Base-by-base conservation (phyloP, 2,329 filamentous ascomycete species). In the Neophaeococcomyces mojaviensis region DNA sequence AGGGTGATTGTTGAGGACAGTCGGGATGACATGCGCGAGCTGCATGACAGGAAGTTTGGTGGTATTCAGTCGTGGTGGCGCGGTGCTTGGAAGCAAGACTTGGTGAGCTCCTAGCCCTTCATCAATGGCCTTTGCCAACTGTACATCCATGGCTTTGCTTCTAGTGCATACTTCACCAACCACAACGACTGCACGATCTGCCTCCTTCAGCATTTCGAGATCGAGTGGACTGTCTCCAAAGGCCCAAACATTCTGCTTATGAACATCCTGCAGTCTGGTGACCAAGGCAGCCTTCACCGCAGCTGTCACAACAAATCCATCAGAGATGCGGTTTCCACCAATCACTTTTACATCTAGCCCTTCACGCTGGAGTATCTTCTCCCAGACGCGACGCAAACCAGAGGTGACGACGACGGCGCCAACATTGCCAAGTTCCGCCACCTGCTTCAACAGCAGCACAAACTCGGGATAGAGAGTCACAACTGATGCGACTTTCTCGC, bases 211-310 rank as follows among this genome's bases (percentile, higher is more conserved):
- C 79, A 84, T 84, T 0, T 63, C 59, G 15, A 83, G 32, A 52
- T 83, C 80, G 5, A 81, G 49, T 0, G 67, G 66, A 51, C 78
- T 78, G 53, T 82, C 78, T n/a, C 79, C 78, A 52, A 83, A 78
- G 0, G 76, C 79, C 58, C 65, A 72, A 15, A 81, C 72, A 32
- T 68, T 59, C 22, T 68, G 36, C 0, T 60, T 3, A 33, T 69
- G 51, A 0, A 15, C 15, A 0, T 63, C 20, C 43, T 60, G 62
- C 16, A 81, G 56, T 2, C 56, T 62, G 1, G 42, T 41, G 1
- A 79, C 73, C 19, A 81, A 34, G 0, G 54, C 55, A 1, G 62
- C 69, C 57, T 83, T 84, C 16, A 74, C 60, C 0, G 49, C 53
- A 5, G 70, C 62, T 0, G 72, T 78, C 20, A 84, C 64, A 10